Conservation (phyloP, 140 eudicot species). For the Oenanthe javanica region DNA sequence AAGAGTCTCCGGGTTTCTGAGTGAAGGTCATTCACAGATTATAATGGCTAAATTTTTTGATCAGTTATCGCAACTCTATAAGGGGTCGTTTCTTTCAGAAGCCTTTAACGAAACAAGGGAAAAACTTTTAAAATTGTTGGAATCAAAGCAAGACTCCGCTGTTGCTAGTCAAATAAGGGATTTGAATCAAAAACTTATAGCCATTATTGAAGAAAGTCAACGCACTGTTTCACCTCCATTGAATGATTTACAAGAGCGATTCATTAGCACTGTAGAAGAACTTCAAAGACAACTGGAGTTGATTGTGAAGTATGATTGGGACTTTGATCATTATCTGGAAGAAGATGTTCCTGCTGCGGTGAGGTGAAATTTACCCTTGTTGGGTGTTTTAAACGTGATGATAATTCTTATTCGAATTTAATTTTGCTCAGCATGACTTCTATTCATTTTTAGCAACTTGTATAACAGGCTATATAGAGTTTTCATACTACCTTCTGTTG, state of each 20-base stretch:
- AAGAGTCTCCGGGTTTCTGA: slow-evolving; percentile 73
- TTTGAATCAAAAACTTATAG: slow-evolving; percentile 61
- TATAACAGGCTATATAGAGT: neutral
- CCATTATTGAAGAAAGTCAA: slow-evolving; percentile 71
- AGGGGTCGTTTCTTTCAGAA: slow-evolving; percentile 49
- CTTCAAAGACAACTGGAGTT: slow-evolving; percentile 83
- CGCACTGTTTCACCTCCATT: slow-evolving; percentile 77
- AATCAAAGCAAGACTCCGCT: slow-evolving; percentile 55
- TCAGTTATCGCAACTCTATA: slow-evolving; percentile 53
- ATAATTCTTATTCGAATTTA: neutral
- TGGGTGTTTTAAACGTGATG: slow-evolving; percentile 14
- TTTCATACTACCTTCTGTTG: neutral
- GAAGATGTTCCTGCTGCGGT: slow-evolving; percentile 99
- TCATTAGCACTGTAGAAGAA: slow-evolving; percentile 67
- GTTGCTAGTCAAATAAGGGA: slow-evolving; percentile 60
- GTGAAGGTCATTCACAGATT: slow-evolving; percentile 56
- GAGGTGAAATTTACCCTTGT: slow-evolving; percentile 69
- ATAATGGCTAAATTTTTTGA: slow-evolving; percentile 61
- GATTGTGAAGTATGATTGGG: slow-evolving; percentile 88
- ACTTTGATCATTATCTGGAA: slow-evolving; percentile 88
- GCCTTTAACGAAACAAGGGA: slow-evolving; percentile 49
- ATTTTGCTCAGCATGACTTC: neutral
- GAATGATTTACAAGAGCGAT: slow-evolving; percentile 69
- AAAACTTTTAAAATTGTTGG: slow-evolving; percentile 45
- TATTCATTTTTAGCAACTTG: neutral